These are phyloP conservation scores for Jacaranda mimosifolia DNA, from an alignment of 257 asterid species.

Conservation along the genomic window DNA sequence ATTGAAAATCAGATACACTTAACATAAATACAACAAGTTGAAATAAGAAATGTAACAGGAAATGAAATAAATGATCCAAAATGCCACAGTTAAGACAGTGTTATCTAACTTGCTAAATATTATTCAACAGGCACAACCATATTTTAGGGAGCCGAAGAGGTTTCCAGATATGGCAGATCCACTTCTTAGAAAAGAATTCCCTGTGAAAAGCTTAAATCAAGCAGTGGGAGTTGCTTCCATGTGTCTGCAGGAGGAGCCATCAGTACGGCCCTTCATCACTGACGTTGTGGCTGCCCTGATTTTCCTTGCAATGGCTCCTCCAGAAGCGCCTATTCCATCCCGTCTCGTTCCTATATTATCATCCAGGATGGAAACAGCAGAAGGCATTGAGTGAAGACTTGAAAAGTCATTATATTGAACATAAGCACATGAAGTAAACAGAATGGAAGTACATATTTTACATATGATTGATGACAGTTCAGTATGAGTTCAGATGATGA, in stretches of 20 bases:
- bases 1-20: too few species aligned
- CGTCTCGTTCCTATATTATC: slow-evolving; percentile 51
- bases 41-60: too few species aligned
- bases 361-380: slow-evolving; percentile 30
- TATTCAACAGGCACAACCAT: slow-evolving; percentile 64
- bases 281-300: slow-evolving; percentile 75
- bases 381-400: too few species aligned
- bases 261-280: slow-evolving; percentile 75
- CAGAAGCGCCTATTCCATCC: slow-evolving; percentile 48
- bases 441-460: too few species aligned
- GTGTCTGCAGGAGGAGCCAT: slow-evolving; percentile 92
- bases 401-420: too few species aligned
- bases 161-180: slow-evolving; percentile 90
- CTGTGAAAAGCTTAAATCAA: slow-evolving; percentile 72
- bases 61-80: too few species aligned
- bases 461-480: too few species aligned
- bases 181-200: slow-evolving; percentile 52
- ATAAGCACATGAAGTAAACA: too few species aligned
- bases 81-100: background rate
- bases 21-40: too few species aligned
- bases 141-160: slow-evolving; percentile 70
- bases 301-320: slow-evolving; percentile 63
- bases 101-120: slow-evolving; percentile 25
- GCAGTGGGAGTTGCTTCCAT: slow-evolving; percentile 88
- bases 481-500: too few species aligned